Evolutionary conservation across 2,329 filamentous ascomycete genomes (phyloP), one percentile per base, ranked within the genome.

Genomic region (Septoria petroselini): DNA sequence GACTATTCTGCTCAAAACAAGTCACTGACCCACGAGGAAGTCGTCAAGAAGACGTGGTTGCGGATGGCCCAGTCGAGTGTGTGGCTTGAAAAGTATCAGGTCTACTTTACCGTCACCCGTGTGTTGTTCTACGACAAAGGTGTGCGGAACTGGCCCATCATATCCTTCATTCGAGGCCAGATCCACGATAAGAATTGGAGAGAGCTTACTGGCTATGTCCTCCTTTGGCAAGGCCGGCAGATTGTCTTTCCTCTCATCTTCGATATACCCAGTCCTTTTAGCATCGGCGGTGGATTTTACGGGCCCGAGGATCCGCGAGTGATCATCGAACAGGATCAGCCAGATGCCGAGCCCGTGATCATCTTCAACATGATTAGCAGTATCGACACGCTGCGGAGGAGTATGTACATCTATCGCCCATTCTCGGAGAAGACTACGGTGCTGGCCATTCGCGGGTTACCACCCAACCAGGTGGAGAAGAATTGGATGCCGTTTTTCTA

Each of bases 341-440:
- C 60, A 2, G 50, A 58, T n/a, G 60, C 59, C 12, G 60, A 64
- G 40, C 62, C 60, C 7, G 56, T 64, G 12, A 50, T 63, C 21
- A 50, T 62, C 25, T 64, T 63, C 54, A 63, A 62, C 47, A 64
- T 64, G 62, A 50, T 61, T 17, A 41, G 35, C 7, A 55, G 56
- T 33, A n/a, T 30, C 7, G 15, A 27, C 1, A 30, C 12, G 11
- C 11, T 6, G 7, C 21, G 21, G 3, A 19, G 39, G 1, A 17
- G 25, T n/a, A 41, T 41, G 39, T 30, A 15, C 4, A 25, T 29
- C 4, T 30, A 29, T 27, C 21, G 39, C 3, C 39, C 39, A 3
- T 41, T 41, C 14, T 29, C 39, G 12, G 18, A 30, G 11, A 30
- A 27, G 8, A n/a, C 25, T 11, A 27, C 21, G 6, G 3, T 12